Evolutionary conservation across 2,329 filamentous ascomycete species (phyloP), one percentile per base, ranked within the genome.

Genomic region (Beauveria scarabaeidicola): DNA sequence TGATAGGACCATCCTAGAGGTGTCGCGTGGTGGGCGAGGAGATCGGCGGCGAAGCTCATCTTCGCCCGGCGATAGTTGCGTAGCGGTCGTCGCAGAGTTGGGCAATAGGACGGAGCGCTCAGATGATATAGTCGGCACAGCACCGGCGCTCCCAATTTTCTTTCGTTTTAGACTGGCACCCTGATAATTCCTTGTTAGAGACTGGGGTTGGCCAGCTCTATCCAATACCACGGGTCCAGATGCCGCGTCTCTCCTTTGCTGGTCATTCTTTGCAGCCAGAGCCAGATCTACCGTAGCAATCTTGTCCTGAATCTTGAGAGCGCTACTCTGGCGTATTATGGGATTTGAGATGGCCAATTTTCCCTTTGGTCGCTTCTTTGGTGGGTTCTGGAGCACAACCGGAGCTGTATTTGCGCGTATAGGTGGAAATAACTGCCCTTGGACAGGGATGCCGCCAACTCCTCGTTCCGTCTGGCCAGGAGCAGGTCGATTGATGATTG

Each of bases 11-110:
- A 32, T 3, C 11, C 15, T 27, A 10, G 58, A 29, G 5, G 38
- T 29, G 11, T 21, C 15, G 36, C 36, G 62, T 6, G 69, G 64
- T 9, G 77, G 72, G 51, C 77, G 71, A 17, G 81, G 81, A 2
- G 81, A 84, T 50, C 82, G 73, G 63, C 78, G 75, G 11, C 81
- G 75, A 29, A 83, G 64, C 47, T 77, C 77, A 7, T 82, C 80
- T 4, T 71, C 67, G 2, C 74, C 76, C 0, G 81, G 81, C 4
- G 81, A 84, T 7, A 80, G 67, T 65, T 82, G 76, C 8, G 76
- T 73, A 1, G 77, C 78, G 11, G 77, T 78, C 4, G 76, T 77
- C 13, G 69, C 71, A 1, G 74, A 77, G 53, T 57, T 43, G 2
- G 58, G 43, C 17, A 44, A 21, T 21, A 58, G 19, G 23, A 38